A percentile compares a stretch with the other conserved stretches of the same genome.
These are phyloP conservation scores for Gypsophila paniculata DNA, from an alignment of 179 eudicot species.

Conservation along the genomic window DNA sequence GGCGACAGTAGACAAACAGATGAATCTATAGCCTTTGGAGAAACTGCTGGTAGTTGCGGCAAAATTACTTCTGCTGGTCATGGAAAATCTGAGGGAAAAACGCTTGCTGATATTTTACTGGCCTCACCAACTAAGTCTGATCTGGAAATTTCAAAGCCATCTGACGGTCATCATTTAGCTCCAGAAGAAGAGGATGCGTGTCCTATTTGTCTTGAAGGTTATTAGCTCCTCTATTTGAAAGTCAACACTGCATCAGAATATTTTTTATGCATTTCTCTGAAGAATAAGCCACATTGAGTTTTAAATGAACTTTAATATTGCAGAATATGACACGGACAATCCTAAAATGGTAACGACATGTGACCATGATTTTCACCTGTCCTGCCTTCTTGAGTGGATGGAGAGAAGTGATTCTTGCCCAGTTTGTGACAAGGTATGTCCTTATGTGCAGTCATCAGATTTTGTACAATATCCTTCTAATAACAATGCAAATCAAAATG, in stretches of 20 bases:
- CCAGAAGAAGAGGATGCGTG: constrained; percentile 73
- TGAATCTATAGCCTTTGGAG: constrained; percentile 25
- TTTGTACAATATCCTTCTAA: neutral
- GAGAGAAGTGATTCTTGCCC: constrained; percentile 92
- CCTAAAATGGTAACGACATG: constrained; percentile 67
- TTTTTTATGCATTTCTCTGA: neutral
- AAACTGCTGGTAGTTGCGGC: constrained; percentile 24
- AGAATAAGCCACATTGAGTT: neutral
- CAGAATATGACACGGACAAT: constrained; percentile 72
- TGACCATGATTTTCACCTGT: constrained; percentile 82
- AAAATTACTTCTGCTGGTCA: constrained; percentile 25
- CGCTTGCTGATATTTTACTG: constrained; percentile 39
- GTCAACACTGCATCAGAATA: neutral
- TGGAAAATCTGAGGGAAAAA: constrained; percentile 35
- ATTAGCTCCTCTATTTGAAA: neutral
- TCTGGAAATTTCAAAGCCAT: constrained; percentile 39
- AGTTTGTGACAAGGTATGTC: constrained; percentile 74
- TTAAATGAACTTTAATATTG: constrained; percentile 18
- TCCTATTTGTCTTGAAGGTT: constrained; percentile 98
- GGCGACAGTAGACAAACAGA: constrained; percentile 31
- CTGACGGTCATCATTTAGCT: constrained; percentile 28
- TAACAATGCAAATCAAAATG: neutral
- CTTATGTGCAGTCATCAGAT: neutral
- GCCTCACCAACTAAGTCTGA: constrained; percentile 61
- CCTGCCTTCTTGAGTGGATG: constrained; percentile 97